Evolutionary conservation across 495 filamentous ascomycete species (phyloP).

Genomic region (Amniculicola lignicola): DNA sequence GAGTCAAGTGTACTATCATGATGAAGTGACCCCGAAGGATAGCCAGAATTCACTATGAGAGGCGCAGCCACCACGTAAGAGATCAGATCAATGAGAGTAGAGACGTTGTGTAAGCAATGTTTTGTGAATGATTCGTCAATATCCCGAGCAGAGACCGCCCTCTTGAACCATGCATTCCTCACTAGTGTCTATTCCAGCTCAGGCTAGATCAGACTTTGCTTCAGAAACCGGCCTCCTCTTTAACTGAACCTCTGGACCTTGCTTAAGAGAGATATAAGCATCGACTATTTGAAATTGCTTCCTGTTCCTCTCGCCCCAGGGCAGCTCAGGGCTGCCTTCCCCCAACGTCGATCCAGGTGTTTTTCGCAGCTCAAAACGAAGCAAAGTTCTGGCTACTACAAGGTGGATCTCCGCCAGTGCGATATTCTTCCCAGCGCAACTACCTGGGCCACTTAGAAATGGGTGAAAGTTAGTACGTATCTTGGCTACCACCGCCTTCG

Average conservation of each 20-base stretch:
- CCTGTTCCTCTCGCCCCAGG: background rate
- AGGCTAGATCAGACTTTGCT: background rate
- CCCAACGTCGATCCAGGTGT: background rate
- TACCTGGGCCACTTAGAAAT: conserved; percentile 19
- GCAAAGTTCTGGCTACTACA: conserved; percentile 19
- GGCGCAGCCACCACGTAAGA: background rate
- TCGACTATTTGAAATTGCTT: background rate
- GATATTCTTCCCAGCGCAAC: conserved; percentile 23
- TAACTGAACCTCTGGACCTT: background rate
- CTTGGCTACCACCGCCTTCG: background rate
- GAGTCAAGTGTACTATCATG: background rate
- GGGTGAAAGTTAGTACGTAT: conserved; percentile 8
- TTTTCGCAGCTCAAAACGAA: conserved; percentile 25
- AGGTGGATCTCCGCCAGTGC: conserved; percentile 29
- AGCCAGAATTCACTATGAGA: background rate
- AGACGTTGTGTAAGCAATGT: background rate
- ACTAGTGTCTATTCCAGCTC: background rate
- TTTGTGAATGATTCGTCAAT: background rate
- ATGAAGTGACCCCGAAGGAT: background rate
- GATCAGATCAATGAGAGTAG: background rate
- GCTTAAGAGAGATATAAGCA: background rate
- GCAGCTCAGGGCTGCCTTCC: background rate
- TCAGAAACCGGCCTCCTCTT: background rate
- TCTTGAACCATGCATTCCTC: background rate
- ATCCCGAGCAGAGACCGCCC: background rate